Evolutionary conservation across 768 basidiomycete species (phyloP), one percentile per base, ranked within the genome.

Genomic region (Sporobolomyces roseus): DNA sequence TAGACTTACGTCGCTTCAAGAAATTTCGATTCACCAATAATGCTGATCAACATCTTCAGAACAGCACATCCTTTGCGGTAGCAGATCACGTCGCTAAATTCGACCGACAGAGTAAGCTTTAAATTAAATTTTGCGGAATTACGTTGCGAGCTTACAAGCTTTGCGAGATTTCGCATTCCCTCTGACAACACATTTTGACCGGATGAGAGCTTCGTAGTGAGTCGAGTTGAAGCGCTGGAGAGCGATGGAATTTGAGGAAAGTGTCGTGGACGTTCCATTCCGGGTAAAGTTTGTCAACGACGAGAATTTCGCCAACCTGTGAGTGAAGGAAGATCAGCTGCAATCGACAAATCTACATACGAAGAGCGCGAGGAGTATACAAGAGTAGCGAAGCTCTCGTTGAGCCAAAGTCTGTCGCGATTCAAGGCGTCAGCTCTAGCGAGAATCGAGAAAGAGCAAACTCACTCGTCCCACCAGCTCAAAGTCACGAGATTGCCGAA

Each of bases 401-500:
- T 76, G 32, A 80, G 70, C 80, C 80, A 80, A 3, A 81, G 35
- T 27, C 65, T 66, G 62, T 14, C 30, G 0, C 23, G 25, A 33
- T 4, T 0, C 14, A 19, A 38, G 19, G 32, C 5, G 6, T 19
- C 1, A 25, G 43, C 36, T 1, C 5, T 7, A 9, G 27, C 21
- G 5, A 0, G 27, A 12, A 53, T 30, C 21, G 51, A 19, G 12
- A 3, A 27, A 27, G 41, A 36, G 29, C 14, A 17, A 4, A 27
- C 54, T 27, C 30, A 63, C 55, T 59, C 61, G 32, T 66, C 38
- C 56, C 51, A 61, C 51, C 38, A 61, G 2, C 2, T 19, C 32
- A 93, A 91, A 1, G 91, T 94, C 4, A 90, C 88, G 73, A 96
- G 89, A 77, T 96, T 87, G n/a, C 92, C 93, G 88, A 75, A 71